Evolutionary conservation across 1,284 basidiomycete species (phyloP).

Genomic region (Tylopilus sp.): DNA sequence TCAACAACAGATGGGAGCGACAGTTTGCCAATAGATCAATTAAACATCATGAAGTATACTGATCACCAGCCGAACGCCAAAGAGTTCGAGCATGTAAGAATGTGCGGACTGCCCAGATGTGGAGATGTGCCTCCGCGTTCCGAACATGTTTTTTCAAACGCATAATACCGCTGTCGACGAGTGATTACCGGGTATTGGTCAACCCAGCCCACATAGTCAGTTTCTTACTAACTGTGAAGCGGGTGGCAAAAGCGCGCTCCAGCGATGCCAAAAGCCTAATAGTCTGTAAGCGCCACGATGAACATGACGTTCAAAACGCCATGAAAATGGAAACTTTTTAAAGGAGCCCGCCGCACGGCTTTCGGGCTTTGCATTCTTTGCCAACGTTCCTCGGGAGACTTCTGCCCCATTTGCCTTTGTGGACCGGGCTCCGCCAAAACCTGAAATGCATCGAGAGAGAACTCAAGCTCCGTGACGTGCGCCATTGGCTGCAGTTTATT

Average conservation of each 20-base stretch:
- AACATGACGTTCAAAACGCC: not conserved
- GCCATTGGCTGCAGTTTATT: constrained; percentile 93
- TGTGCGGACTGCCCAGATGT: too few species aligned
- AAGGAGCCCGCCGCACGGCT: constrained; percentile 74
- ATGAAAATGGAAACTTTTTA: not conserved
- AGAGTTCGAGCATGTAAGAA: too few species aligned
- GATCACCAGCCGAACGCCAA: too few species aligned
- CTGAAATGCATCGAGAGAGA: constrained; percentile 86
- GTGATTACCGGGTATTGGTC: constrained; percentile 79
- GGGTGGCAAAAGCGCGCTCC: constrained; percentile 79
- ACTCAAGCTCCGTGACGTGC: constrained; percentile 97
- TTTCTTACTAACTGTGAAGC: constrained; percentile 91
- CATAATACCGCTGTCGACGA: constrained; percentile 75
- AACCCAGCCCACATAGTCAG: constrained; percentile 92
- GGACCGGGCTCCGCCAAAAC: constrained; percentile 66
- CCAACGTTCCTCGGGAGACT: constrained; percentile 75
- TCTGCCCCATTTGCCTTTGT: constrained; percentile 68
- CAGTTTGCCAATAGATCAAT: too few species aligned
- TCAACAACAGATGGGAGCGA: constrained; percentile 24
- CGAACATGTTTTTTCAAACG: constrained; percentile 80
- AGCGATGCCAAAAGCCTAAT: constrained; percentile 72
- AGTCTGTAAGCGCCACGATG: constrained; percentile 60
- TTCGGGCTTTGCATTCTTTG: constrained; percentile 85
- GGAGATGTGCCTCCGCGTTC: constrained; percentile 55
- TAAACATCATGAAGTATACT: too few species aligned